Percentiles rank a stretch among this genome's conserved stretches.
These are phyloP conservation scores for Trichoderma sp. DNA, from an alignment of 2,329 filamentous ascomycete genomes.

Conservation along the genomic window DNA sequence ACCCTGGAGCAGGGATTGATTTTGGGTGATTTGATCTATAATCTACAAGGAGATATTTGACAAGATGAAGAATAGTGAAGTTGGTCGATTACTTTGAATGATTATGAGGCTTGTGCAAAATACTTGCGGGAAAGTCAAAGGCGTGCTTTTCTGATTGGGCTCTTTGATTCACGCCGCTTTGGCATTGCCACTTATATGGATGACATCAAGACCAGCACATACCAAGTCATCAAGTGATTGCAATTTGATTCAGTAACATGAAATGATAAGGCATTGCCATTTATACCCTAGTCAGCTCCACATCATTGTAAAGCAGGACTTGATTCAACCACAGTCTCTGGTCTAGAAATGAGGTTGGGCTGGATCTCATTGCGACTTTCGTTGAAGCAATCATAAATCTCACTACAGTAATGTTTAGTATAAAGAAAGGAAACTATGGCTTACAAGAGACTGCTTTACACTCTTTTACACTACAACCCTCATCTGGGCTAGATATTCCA, in stretches of 20 bases:
- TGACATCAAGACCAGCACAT: neutral
- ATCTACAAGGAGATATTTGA: neutral
- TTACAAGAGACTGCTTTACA: neutral
- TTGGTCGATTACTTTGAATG: neutral
- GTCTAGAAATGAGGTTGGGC: neutral
- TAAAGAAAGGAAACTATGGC: neutral
- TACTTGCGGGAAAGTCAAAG: neutral
- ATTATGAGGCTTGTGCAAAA: neutral
- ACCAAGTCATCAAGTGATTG: neutral
- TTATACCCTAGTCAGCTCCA: neutral
- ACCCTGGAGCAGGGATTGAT: neutral
- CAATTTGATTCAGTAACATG: neutral
- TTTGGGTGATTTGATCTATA: neutral
- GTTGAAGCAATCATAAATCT: neutral
- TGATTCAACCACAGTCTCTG: neutral
- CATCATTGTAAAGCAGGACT: neutral
- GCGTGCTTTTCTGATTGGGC: neutral
- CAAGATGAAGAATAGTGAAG: neutral
- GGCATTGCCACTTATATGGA: neutral
- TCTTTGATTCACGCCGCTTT: neutral
- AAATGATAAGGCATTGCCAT: neutral
- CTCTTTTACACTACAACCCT: neutral
- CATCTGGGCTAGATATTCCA: neutral
- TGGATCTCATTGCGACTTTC: neutral
- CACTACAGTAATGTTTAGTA: neutral